These are phyloP conservation scores for Botrytis byssoidea DNA, from an alignment of 2,329 filamentous ascomycete species.

Conservation along the genomic window DNA sequence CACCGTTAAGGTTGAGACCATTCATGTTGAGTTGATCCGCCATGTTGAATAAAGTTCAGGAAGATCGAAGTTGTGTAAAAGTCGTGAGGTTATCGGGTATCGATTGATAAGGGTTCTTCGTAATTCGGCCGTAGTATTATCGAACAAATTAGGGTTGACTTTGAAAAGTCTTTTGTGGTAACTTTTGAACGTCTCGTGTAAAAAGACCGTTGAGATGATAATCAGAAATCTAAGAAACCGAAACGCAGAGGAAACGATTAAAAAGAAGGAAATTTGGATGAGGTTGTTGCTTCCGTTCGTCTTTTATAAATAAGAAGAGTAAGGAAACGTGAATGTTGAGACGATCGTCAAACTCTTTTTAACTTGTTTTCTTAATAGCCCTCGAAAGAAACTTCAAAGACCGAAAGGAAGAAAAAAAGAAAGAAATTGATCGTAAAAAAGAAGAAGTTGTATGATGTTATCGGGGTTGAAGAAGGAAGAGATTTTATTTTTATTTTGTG, in stretches of 20 bases:
- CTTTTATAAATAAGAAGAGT: slow-evolving; percentile 20
- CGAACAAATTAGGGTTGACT: slow-evolving; percentile 20
- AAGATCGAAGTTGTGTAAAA: slow-evolving; percentile 22
- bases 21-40: slow-evolving; percentile 83
- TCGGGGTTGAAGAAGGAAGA: not conserved
- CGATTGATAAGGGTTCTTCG: slow-evolving; percentile 1
- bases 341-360: slow-evolving; percentile 19
- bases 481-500: not conserved
- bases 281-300: slow-evolving; percentile 23
- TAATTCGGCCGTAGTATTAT: slow-evolving; percentile 22
- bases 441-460: slow-evolving; percentile 25
- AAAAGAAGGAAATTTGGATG: slow-evolving; percentile 28
- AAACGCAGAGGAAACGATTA: slow-evolving; percentile 38
- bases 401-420: slow-evolving; percentile 31
- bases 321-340: slow-evolving; percentile 2
- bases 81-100: slow-evolving; percentile 21
- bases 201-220: slow-evolving; percentile 34
- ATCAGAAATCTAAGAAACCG: slow-evolving; percentile 31
- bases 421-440: slow-evolving; percentile 30
- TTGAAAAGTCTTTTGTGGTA: slow-evolving; percentile 14
- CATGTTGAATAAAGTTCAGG: slow-evolving; percentile 53
- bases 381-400: slow-evolving; percentile 45
- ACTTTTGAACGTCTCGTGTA: slow-evolving; percentile 25
- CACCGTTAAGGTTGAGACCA: slow-evolving; percentile 62
- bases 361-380: slow-evolving; percentile 31